These are phyloP conservation scores for Chaetomium fimeti DNA, from an alignment of 495 filamentous ascomycete species.

Conservation along the genomic window DNA sequence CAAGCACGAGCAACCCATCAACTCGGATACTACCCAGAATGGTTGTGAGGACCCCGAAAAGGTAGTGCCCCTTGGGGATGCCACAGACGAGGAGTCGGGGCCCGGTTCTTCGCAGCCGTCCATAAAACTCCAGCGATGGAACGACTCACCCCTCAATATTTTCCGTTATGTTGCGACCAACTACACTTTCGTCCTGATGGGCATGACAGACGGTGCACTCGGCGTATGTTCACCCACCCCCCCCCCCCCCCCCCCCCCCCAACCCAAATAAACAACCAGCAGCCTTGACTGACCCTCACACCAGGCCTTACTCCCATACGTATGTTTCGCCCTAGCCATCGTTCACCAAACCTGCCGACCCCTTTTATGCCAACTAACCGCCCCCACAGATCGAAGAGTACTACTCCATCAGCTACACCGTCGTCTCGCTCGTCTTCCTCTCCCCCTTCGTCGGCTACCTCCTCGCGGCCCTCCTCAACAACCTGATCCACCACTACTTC, in stretches of 20 bases:
- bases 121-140: slow-evolving; percentile 55
- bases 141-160: slow-evolving; percentile 63
- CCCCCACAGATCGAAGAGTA: slow-evolving; percentile 54
- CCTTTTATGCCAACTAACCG: neutral
- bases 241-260: no score
- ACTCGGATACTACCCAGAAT: neutral
- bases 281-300: neutral
- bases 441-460: slow-evolving; percentile 79
- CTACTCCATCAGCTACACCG: slow-evolving; percentile 71
- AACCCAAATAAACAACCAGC: neutral
- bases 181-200: slow-evolving; percentile 74
- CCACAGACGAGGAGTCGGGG: slow-evolving; percentile 23
- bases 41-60: slow-evolving; percentile 14
- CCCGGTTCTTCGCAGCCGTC: neutral
- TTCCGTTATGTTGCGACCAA: slow-evolving; percentile 65
- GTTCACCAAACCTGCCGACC: neutral
- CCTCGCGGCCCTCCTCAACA: slow-evolving; percentile 69
- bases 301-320: slow-evolving; percentile 22
- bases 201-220: slow-evolving; percentile 77
- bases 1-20: neutral
- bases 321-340: neutral
- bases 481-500: slow-evolving; percentile 53
- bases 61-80: slow-evolving; percentile 5
- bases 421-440: slow-evolving; percentile 80
- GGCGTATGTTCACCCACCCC: slow-evolving; percentile 62